Evolutionary conservation across 768 basidiomycete genomes (phyloP), one percentile per base, ranked within the genome.

Genomic region (Harrya chromipes): DNA sequence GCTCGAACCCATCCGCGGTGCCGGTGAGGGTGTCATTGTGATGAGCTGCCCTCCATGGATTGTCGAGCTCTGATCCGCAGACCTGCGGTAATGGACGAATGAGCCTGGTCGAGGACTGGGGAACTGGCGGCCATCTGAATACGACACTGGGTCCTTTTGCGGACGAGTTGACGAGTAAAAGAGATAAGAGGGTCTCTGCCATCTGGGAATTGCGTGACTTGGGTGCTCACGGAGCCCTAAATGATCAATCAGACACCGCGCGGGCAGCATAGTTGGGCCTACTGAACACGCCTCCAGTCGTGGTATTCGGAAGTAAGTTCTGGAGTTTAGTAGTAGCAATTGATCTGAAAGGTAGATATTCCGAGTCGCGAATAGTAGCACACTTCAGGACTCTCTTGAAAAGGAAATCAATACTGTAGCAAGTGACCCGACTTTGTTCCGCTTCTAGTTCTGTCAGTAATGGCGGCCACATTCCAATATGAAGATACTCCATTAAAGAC

Each of bases 141-240:
- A 91, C 85, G 6, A 93, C 70, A 56, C 74, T 85, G 10, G 84
- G 81, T 23, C 87, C 90, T 60, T 84, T 88, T 7, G 89, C 84
- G 9, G 91, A 93, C 12, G 85, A 84, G 5, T 90, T 90, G 37
- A 92, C 88, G 31, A 97, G 80, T 4, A 94, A 70, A 53, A 95
- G 75, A 10, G 90, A 85, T 40, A 94, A 72, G 27, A 97, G 77
- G 3, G 84, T 83, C 68, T 89, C 85, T 35, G 85, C 84, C 87
- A 90, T 89, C 7, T 33, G 33, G 33, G 14, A 4, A 3, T 14
- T 27, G 26, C 26, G 8, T 6, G 26, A 27, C 8, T 27, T 27
- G 1, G 10, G 10, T 9, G 26, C 12, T 29, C 29, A 29, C 29
- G 12, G 29, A 29, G 29, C 29, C 12, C 29, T 29, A 29, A 29